Conservation (phyloP, 257 asterid genomes). For the Gentiana straminea region DNA sequence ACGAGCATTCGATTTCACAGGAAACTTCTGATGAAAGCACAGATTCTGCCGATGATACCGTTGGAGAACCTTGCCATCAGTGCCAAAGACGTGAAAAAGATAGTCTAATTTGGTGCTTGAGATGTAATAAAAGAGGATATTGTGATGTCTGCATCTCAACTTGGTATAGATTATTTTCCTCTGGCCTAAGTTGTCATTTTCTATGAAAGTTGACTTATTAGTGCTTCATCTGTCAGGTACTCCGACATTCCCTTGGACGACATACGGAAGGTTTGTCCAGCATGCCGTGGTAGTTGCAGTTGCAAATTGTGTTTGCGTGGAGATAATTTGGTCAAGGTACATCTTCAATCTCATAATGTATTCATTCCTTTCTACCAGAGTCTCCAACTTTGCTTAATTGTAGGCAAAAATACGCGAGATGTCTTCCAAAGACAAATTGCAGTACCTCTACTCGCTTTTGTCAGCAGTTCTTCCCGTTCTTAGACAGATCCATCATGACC, state of each 20-base stretch:
- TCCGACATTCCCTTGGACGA: slow-evolving; percentile 60
- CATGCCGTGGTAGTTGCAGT: slow-evolving; percentile 90
- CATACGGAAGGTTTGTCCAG: slow-evolving; percentile 81
- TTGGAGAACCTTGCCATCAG: slow-evolving; percentile 91
- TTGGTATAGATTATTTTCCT: slow-evolving; percentile 42
- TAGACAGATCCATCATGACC: slow-evolving; percentile 66
- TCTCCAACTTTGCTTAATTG: slow-evolving; percentile 1
- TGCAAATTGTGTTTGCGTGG: slow-evolving; percentile 89
- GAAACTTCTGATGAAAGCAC: slow-evolving; percentile 71
- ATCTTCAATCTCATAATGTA: slow-evolving; percentile 5
- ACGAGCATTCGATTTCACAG: slow-evolving; percentile 23
- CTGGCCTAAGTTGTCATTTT: not conserved
- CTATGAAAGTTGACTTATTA: slow-evolving; percentile 9
- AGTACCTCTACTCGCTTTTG: slow-evolving; percentile 71
- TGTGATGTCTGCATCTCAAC: slow-evolving; percentile 83
- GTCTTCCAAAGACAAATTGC: slow-evolving; percentile 76
- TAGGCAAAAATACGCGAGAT: slow-evolving; percentile 80
- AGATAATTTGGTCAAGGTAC: slow-evolving; percentile 84
- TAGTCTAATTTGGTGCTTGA: slow-evolving; percentile 73
- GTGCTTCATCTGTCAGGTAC: slow-evolving; percentile 51
- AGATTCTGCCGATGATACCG: slow-evolving; percentile 72
- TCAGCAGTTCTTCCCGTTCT: slow-evolving; percentile 89
- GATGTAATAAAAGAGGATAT: slow-evolving; percentile 87
- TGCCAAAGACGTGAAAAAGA: slow-evolving; percentile 58
- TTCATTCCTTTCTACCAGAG: no score